Evolutionary conservation across 1,284 basidiomycete species (phyloP), one percentile per base, ranked within the genome.

Genomic region (Tilletia setariae): DNA sequence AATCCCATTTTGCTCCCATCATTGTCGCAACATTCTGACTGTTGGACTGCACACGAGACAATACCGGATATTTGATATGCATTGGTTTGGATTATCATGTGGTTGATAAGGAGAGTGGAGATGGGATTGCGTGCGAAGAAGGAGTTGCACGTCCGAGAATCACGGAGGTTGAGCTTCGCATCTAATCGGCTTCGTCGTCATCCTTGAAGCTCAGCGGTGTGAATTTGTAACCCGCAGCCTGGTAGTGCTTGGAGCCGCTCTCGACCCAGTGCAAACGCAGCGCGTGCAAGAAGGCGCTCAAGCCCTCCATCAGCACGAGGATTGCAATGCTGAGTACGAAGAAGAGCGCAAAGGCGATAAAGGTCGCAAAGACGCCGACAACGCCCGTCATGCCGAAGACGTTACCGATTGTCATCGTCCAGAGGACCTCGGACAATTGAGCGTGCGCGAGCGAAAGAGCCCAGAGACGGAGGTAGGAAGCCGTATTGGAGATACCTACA

Each of bases 401-500:
- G 61, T 77, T 79, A 68, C 74, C 71, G 67, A 82, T 79, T 40
- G 81, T 82, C 81, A 82, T 82, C 64, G 73, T 79, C 81, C 81
- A 82, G 53, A 81, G 72, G 63, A 99, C 96, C 84, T 97, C 94
- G 65, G 93, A 95, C 28, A 99, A 86, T 84, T 98, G 96, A 15
- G 96, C 94, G 84, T 99, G 95, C 8, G 95, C 95, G 63, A 98
- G 88, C 40, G 96, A 98, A 9, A 99, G 87, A 25, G 96, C 96
- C 95, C 95, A 99, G 46, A 99, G 87, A 84, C 95, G 95, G 65
- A 99, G 89, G 85, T 99, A 99, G 25, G 94, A 98, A 8, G 95
- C 96, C 1, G 96, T 99, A 85, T 99, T 97, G 74, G 96, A 98
- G 82, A 99, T 97, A 30, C 56, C 56, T 61, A 28, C 13, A 28